phyloP scores from a whole-genome alignment of 192 early-diverging fungal genomes.

The Entrophospora sp. region DNA sequence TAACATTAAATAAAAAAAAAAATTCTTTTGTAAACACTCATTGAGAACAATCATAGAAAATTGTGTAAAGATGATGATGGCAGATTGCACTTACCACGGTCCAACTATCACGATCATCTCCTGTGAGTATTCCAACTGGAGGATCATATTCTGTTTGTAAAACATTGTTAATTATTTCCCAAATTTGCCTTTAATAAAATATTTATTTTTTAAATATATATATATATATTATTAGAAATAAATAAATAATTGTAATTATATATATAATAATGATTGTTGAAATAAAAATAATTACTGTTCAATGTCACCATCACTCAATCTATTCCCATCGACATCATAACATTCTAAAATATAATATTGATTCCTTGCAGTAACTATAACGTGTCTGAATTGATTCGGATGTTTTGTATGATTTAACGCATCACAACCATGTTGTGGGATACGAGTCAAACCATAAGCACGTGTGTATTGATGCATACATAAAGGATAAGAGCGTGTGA shows the following conservation, averaged over 20 bases:
- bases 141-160: conserved; percentile 33
- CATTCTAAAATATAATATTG: conserved; percentile 72
- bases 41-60: too few relatives aligned
- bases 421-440: conserved; percentile 72
- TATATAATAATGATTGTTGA: not conserved
- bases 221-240: conserved; percentile 4
- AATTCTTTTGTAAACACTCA: not conserved
- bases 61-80: too few relatives aligned
- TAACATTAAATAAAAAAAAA: not conserved
- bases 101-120: conserved; percentile 80
- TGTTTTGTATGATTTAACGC: conserved; percentile 45
- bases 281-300: conserved; percentile 44
- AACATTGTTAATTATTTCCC: conserved; percentile 47
- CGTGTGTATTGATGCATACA: conserved; percentile 85
- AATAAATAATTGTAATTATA: not conserved
- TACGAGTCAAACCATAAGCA: conserved; percentile 71
- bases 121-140: conserved; percentile 61
- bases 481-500: conserved; percentile 52
- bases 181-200: conserved; percentile 45
- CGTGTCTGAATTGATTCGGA: conserved; percentile 39
- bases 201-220: too few relatives aligned
- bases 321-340: conserved; percentile 47
- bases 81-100: conserved; percentile 30
- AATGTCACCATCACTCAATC: conserved; percentile 55
- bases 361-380: conserved; percentile 62